phyloP scores from a whole-genome alignment of 805 yeast genomes.

The Yarrowia sp. region DNA sequence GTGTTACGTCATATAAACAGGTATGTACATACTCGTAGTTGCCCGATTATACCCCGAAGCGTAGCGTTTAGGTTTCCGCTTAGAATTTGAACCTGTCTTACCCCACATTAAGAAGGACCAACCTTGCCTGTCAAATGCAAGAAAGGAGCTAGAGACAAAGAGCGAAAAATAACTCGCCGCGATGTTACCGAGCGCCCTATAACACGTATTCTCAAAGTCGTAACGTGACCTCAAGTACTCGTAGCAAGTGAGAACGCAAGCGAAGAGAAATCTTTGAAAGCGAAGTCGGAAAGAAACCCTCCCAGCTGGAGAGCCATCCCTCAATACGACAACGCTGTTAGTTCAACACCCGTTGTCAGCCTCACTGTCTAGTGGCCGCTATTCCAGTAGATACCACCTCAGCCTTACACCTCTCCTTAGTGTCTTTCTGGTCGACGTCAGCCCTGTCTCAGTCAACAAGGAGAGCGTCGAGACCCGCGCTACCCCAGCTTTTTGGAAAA shows the following conservation, averaged over 20 bases:
- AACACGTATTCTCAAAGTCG: not conserved
- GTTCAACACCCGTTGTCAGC: constrained; percentile 3
- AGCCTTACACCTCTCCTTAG: constrained; percentile 3
- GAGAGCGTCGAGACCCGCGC: constrained; percentile 4
- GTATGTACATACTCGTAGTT: too few species aligned
- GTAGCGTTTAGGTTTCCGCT: not conserved
- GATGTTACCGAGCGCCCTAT: constrained; percentile 31
- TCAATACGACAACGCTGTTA: too few species aligned
- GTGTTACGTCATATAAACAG: not conserved
- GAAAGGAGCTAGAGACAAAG: not conserved
- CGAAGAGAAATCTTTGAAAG: too few species aligned
- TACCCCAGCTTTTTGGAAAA: constrained; percentile 20
- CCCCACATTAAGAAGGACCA: constrained; percentile 12
- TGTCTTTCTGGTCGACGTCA: not conserved
- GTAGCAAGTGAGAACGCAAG: not conserved
- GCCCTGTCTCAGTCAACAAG: constrained; percentile 11
- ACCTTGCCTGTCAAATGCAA: not conserved
- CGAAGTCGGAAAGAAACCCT: too few species aligned
- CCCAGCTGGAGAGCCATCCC: too few species aligned
- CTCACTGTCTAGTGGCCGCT: constrained; percentile 1
- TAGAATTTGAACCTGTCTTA: not conserved
- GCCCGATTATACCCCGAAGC: not conserved
- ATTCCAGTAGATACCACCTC: constrained; percentile 20
- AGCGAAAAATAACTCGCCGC: constrained; percentile 1
- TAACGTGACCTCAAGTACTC: not conserved